These are phyloP conservation scores for Falciphora oryzae DNA, from an alignment of 2,329 filamentous ascomycete species.

Conservation along the genomic window DNA sequence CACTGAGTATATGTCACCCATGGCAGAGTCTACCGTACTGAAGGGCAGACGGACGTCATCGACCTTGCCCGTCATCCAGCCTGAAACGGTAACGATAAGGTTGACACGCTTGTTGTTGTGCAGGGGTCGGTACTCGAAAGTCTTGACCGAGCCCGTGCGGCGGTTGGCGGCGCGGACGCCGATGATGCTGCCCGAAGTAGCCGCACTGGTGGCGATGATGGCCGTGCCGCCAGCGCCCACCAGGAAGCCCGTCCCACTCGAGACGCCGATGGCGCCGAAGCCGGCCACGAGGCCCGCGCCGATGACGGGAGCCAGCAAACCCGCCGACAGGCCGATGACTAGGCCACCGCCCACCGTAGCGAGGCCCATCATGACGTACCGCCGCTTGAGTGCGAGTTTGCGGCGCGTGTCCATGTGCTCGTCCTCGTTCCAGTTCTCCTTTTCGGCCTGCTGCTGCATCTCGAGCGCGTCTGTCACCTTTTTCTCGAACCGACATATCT, in stretches of 20 bases:
- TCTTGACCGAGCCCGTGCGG: conserved; percentile 85
- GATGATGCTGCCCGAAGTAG: conserved; percentile 80
- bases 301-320: conserved; percentile 86
- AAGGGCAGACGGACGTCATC: conserved; percentile 94
- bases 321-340: conserved; percentile 91
- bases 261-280: conserved; percentile 91
- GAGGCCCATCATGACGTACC: conserved; percentile 92
- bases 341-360: conserved; percentile 92
- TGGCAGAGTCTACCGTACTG: conserved; percentile 93
- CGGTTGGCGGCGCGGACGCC: conserved; percentile 79
- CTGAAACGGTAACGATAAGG: conserved; percentile 87
- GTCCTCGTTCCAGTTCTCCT: conserved; percentile 97
- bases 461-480: conserved; percentile 93
- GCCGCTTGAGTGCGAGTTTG: conserved; percentile 73
- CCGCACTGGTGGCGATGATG: conserved; percentile 85
- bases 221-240: conserved; percentile 89
- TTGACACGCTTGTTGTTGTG: conserved; percentile 99
- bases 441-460: conserved; percentile 92
- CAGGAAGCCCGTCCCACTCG: conserved; percentile 88
- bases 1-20: conserved; percentile 97
- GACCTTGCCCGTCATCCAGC: conserved; percentile 97
- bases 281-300: conserved; percentile 90
- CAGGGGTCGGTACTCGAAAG: conserved; percentile 91
- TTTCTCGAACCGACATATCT: conserved; percentile 96
- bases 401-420: conserved; percentile 84